Evolutionary conservation across 352 stramenopile genomes (phyloP), one percentile per base, ranked within the genome.

Genomic region (Saprolegnia diclina): DNA sequence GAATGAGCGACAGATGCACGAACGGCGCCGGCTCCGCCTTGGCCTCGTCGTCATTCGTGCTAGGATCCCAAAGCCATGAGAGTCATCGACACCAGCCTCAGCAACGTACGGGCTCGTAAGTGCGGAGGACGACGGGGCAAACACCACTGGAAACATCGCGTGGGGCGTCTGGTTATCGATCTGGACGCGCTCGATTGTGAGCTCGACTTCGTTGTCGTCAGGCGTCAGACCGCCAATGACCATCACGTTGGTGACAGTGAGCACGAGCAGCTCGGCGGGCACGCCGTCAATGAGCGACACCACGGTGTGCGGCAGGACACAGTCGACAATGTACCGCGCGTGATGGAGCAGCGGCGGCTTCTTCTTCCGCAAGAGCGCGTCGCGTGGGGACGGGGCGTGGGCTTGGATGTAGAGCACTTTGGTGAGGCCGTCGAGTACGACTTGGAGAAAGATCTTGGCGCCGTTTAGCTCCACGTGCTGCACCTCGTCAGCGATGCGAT

Each of bases 171-270:
- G 87, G 40, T 93, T 95, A 56, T 94, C 88, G 0, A 94, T 78
- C 72, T 95, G 87, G 42, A 95, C 83, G 21, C 79, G 87, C 4
- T 83, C 79, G 26, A 95, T 80, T 56, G 92, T 92, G 44, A 94
- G 69, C 71, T 95, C 88, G 24, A 89, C 83, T 57, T 93, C 84
- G 48, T 95, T 83, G 40, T 92, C 83, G 29, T 84, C 79, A 44
- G 82, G 75, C 1, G 80, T 80, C 35, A 87, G 86, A 1, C 77
- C 80, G 44, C 89, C 91, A 10, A 76, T 79, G 38, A 93, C 74
- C 38, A 88, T 81, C 1, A 92, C 72, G 7, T 88, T 75, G 61
- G 90, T 74, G 0, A 85, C 80, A 0, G 85, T 90, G 14, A 94
- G 79, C 0, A 94, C 65, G 9, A 94, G 65, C 1, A 95, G 61